Evolutionary conservation across 257 asterid genomes (phyloP), one percentile per base, ranked within the genome.

Genomic region (Leonotis leonurus): DNA sequence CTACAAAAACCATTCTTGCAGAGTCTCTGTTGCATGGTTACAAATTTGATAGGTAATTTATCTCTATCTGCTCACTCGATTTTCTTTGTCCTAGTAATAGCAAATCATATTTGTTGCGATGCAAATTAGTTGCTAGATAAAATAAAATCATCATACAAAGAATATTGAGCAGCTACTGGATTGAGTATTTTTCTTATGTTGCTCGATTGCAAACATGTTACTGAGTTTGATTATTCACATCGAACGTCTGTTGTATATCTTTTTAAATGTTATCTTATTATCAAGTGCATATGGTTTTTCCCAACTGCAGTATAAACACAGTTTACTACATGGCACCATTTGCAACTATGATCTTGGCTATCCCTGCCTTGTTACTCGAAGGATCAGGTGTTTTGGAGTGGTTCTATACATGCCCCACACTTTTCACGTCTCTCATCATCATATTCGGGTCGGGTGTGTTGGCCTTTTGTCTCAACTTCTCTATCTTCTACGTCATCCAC

Each of bases 251-350:
- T n/a, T n/a, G n/a, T n/a, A n/a, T n/a, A n/a, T n/a, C n/a, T n/a
- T n/a, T n/a, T n/a, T n/a, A n/a, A n/a, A n/a, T 35, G 22, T 41
- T 16, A 6, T 73, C 3, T 30, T 26, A 27, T 32, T 9, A n/a
- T 20, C 26, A 30, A 39, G 25, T 33, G 7, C 7, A 24, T 45
- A 14, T 56, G 30, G 66, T 62, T 50, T 48, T 35, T 60, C 37
- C 30, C 8, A 50, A 62, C 25, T 75, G 64, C 83, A 92, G 96
- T 61, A 92, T 92, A 73, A 92, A 92, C 83, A 92, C 99, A 2
- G 99, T 92, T 16, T 89, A 89, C 73, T 85, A 89, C 84, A 92
- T 92, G 99, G 97, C 99, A 29, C 96, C 97, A 21, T 85, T 73
- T 70, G 97, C 97, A 8, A 92, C 97, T 20, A 83, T 92, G 97